phyloP scores from a whole-genome alignment of 75 land plant species.

The Cupressus sempervirens region DNA sequence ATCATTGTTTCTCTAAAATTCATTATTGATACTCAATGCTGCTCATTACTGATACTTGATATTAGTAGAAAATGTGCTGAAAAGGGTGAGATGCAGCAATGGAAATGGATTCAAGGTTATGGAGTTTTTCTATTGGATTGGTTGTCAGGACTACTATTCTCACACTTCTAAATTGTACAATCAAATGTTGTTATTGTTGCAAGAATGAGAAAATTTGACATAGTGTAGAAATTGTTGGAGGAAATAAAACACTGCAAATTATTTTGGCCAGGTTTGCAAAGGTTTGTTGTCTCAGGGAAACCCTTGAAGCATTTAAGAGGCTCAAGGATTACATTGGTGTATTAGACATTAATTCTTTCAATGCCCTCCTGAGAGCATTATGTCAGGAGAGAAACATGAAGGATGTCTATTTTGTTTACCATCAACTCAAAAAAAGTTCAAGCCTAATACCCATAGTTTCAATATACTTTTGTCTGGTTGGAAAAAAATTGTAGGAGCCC shows the following conservation, averaged over 20 bases:
- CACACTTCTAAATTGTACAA: constrained; percentile 46
- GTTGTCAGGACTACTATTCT: constrained; percentile 24
- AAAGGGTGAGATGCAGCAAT: constrained; percentile 43
- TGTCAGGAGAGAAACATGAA: constrained; percentile 60
- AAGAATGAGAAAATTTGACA: constrained; percentile 33
- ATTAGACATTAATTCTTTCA: constrained; percentile 31
- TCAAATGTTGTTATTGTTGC: constrained; percentile 50
- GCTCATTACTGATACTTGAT: no score
- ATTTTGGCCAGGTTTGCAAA: constrained; percentile 51
- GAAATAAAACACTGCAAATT: constrained; percentile 37
- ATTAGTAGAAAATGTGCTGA: constrained; percentile 42
- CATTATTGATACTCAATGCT: constrained; percentile 5
- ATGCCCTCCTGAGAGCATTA: constrained; percentile 47
- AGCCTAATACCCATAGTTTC: constrained; percentile 47
- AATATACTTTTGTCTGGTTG: constrained; percentile 64
- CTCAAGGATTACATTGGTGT: constrained; percentile 22
- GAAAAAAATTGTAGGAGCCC: constrained; percentile 54
- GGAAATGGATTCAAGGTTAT: constrained; percentile 30
- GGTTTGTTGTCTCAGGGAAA: constrained; percentile 39
- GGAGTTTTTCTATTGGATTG: constrained; percentile 35
- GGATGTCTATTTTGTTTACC: constrained; percentile 55
- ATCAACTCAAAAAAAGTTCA: constrained; percentile 38
- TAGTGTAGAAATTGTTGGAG: constrained; percentile 33
- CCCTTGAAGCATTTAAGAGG: constrained; percentile 46
- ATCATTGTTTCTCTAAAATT: background rate